phyloP scores from a whole-genome alignment of 768 basidiomycete genomes.

The Auriscalpium orientale region DNA sequence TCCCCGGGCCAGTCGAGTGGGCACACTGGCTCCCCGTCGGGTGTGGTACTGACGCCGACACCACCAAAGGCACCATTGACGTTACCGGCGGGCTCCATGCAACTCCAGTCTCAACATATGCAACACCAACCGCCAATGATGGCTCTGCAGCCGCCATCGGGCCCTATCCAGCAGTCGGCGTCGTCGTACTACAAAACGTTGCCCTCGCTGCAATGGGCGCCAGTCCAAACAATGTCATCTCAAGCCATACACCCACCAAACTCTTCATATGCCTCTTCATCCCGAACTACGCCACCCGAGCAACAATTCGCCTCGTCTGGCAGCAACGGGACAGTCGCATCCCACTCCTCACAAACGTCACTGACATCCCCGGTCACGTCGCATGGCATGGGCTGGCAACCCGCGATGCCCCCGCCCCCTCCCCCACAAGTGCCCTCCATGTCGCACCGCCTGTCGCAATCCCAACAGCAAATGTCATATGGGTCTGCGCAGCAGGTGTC shows the following conservation, averaged over 20 bases:
- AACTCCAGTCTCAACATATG: not conserved
- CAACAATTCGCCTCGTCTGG: not conserved
- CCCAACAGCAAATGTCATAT: not conserved
- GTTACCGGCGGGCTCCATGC: not conserved
- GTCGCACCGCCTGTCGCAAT: not conserved
- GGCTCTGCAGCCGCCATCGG: not conserved
- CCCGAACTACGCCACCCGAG: not conserved
- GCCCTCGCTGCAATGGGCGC: not conserved
- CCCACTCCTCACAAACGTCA: not conserved
- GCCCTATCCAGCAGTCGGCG: not conserved
- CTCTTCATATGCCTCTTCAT: not conserved
- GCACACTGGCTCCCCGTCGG: constrained; percentile 16
- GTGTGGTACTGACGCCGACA: not conserved
- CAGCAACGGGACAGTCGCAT: not conserved
- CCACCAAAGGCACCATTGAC: not conserved
- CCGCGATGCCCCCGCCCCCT: not conserved
- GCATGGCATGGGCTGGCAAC: not conserved
- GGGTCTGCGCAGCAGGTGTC: not conserved
- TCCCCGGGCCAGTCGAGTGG: constrained; percentile 33
- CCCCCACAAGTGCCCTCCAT: not conserved
- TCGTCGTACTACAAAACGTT: not conserved
- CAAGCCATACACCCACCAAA: not conserved
- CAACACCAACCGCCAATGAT: not conserved
- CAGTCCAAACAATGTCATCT: not conserved
- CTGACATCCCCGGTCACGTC: not conserved